These are phyloP conservation scores for Mycena vulgaris DNA, from an alignment of 768 basidiomycete species.

Conservation along the genomic window DNA sequence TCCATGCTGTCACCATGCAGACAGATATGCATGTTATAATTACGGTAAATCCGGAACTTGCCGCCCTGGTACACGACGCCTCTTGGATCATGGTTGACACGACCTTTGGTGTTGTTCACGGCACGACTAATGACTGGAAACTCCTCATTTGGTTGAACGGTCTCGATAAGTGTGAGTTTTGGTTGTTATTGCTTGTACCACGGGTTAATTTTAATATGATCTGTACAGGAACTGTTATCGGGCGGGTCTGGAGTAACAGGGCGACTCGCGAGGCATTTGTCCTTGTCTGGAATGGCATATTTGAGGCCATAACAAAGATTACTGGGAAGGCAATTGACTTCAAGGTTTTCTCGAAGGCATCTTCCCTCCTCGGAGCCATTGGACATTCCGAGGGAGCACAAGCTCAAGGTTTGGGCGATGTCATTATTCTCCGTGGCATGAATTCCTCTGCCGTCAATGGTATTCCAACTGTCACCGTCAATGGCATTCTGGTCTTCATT, in stretches of 20 bases:
- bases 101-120: conserved; percentile 19
- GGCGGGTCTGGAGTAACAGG: neutral
- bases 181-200: neutral
- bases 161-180: neutral
- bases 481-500: neutral
- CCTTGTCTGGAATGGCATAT: conserved; percentile 2
- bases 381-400: conserved; percentile 10
- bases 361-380: neutral
- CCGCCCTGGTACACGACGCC: conserved; percentile 2
- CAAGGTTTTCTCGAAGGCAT: neutral
- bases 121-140: conserved; percentile 21
- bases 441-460: neutral
- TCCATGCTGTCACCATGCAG: conserved; percentile 2
- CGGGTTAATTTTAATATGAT: too few relatives aligned
- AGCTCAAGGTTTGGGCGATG: conserved; percentile 11
- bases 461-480: neutral
- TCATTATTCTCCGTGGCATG: conserved; percentile 14
- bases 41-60: conserved; percentile 4
- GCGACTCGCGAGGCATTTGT: neutral
- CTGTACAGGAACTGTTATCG: neutral
- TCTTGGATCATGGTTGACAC: conserved; percentile 31
- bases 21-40: conserved; percentile 5
- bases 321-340: neutral
- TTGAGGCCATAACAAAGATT: neutral
- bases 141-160: conserved; percentile 19